Evolutionary conservation across 2,329 filamentous ascomycete species (phyloP).

Genomic region (Ophiostoma sp.): DNA sequence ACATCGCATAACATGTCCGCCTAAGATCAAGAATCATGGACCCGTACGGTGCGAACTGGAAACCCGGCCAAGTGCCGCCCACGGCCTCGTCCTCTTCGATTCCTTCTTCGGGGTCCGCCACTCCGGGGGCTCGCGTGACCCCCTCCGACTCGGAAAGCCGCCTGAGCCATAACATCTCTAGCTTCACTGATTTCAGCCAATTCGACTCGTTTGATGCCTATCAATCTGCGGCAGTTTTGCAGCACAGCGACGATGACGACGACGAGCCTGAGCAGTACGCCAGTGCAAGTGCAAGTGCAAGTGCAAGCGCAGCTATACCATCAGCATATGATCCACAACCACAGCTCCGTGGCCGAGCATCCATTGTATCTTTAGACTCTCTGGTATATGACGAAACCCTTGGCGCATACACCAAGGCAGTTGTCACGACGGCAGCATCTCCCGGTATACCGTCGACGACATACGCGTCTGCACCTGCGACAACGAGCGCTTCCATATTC

Average conservation of each 20-base stretch:
- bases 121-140: slow-evolving; percentile 13
- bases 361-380: slow-evolving; percentile 39
- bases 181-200: slow-evolving; percentile 32
- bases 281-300: neutral
- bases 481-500: too few relatives aligned
- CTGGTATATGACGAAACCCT: slow-evolving; percentile 16
- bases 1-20: neutral
- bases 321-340: slow-evolving; percentile 10
- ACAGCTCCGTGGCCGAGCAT: slow-evolving; percentile 34
- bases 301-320: neutral
- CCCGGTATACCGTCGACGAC: neutral
- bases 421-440: neutral
- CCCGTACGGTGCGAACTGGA: slow-evolving; percentile 19
- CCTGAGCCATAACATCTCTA: slow-evolving; percentile 28
- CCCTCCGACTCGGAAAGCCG: slow-evolving; percentile 11
- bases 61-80: slow-evolving; percentile 16
- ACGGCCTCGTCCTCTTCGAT: neutral
- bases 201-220: slow-evolving; percentile 49
- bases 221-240: slow-evolving; percentile 20
- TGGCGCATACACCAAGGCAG: slow-evolving; percentile 17
- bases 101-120: neutral
- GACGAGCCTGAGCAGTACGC: slow-evolving; percentile 7
- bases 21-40: slow-evolving; percentile 20
- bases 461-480: neutral
- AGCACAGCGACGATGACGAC: slow-evolving; percentile 5